Evolutionary conservation across 78 protist genomes (phyloP), one percentile per base, ranked within the genome.

Genomic region (Emiliania huxleyi): DNA sequence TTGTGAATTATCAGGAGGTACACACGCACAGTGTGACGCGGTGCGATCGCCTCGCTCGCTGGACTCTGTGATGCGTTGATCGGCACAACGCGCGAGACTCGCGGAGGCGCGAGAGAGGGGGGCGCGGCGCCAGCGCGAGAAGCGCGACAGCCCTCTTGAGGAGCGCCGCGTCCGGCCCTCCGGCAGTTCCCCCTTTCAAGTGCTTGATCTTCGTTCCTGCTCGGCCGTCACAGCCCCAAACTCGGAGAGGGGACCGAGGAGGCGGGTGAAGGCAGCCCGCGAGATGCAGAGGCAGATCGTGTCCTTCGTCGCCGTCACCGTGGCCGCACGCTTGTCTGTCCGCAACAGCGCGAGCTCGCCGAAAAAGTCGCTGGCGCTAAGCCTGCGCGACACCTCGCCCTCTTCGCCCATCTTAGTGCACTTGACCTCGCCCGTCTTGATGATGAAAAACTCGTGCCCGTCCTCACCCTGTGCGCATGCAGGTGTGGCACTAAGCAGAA

Each of bases 261-360:
- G 25, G 26, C 90, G 26, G 48, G 33, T 33, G 91, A 93, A 93
- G 18, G 35, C n/a, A 29, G 33, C 3, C 23, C 94, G 87, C n/a
- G 69, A 75, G 81, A 93, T 44, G 38, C 29, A 18, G 26, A 87
- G 38, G 25, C 12, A 8, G 22, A 0, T 38, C 37, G 48, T 49
- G 33, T 2, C 45, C 19, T 15, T 22, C 4, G 42, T 23, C 0
- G 95, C 90, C 15, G 77, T 93, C 52, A 94, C 94, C 12, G 95
- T 91, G 52, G 95, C 95, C 18, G 52, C 90, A 38, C 95, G 56
- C 33, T 91, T 91, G 26, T 84, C 40, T 22, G 71, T 35, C 1
- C n/a, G 15, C 18, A 93, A 44, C 26, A 95, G 93, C 69, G 96
- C 96, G 37, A 92, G 37, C 90, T 95, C 96, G 38, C 96, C 96